These are phyloP conservation scores for Ascodesmis nigricans DNA, from an alignment of 495 filamentous ascomycete species.

Conservation along the genomic window DNA sequence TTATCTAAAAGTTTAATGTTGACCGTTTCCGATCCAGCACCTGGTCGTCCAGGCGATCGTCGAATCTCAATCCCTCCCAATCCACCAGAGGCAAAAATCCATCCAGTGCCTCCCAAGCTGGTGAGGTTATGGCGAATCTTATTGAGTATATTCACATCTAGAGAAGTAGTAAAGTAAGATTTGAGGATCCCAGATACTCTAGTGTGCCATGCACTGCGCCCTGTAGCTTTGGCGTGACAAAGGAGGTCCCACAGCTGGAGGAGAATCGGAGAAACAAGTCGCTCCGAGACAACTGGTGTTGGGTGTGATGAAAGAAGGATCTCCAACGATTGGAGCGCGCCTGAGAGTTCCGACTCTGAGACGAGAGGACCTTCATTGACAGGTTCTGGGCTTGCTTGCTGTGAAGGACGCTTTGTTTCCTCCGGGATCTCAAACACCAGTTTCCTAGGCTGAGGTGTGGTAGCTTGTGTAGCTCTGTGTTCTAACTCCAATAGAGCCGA, in stretches of 20 bases:
- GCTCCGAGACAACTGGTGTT: conserved; percentile 34
- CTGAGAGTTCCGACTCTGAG: conserved; percentile 10
- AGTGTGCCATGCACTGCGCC: conserved; percentile 13
- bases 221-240: conserved; percentile 23
- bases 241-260: conserved; percentile 37
- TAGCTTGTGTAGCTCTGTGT: neutral
- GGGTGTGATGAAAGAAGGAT: conserved; percentile 32
- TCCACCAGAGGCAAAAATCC: conserved; percentile 14
- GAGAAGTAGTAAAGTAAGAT: conserved; percentile 5
- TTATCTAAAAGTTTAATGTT: conserved; percentile 9
- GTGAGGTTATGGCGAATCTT: conserved; percentile 10
- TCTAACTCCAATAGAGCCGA: conserved; percentile 14
- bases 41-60: neutral
- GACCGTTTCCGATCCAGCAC: neutral
- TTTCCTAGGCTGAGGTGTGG: neutral
- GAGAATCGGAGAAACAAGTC: conserved; percentile 32
- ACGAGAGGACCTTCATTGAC: conserved; percentile 5
- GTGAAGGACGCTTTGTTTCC: no score
- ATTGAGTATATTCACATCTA: conserved; percentile 3
- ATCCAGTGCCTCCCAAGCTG: conserved; percentile 6
- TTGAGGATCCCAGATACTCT: conserved; percentile 7
- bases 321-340: conserved; percentile 28
- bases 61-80: conserved; percentile 18
- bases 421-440: conserved; percentile 5
- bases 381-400: no score